Evolutionary conservation across 2,329 filamentous ascomycete genomes (phyloP).

Genomic region (Venturiaceae sp.): DNA sequence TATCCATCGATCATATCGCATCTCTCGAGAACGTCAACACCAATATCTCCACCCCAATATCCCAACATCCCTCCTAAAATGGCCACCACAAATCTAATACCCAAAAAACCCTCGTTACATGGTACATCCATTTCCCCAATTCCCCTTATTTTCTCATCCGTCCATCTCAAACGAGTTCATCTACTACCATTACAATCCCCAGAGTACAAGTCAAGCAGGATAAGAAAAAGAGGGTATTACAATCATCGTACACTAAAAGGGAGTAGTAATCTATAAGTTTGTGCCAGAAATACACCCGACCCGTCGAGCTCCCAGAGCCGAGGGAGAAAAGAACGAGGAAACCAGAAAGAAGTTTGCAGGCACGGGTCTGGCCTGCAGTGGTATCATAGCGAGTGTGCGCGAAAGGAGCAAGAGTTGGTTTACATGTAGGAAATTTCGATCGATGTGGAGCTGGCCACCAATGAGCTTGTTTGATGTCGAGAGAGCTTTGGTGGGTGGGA

Average conservation of each 20-base stretch:
- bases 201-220: not conserved
- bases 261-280: not conserved
- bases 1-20: not conserved
- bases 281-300: not conserved
- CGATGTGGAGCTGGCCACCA: too few relatives aligned
- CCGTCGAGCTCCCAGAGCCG: not conserved
- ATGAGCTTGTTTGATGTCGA: too few relatives aligned
- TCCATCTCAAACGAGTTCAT: not conserved
- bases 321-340: not conserved
- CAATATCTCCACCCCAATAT: not conserved
- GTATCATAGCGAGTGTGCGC: not conserved
- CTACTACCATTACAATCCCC: not conserved
- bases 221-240: constrained; percentile 2
- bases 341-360: not conserved
- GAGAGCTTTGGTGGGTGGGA: too few relatives aligned
- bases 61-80: not conserved
- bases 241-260: not conserved
- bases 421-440: too few relatives aligned
- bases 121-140: not conserved
- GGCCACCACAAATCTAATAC: not conserved
- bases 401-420: not conserved
- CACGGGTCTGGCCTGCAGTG: not conserved
- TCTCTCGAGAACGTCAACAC: not conserved
- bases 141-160: not conserved
- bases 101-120: too few relatives aligned